A percentile compares a stretch with the other conserved stretches of the same genome.
These are phyloP conservation scores for Chaetomium sp. DNA, from an alignment of 2,329 filamentous ascomycete genomes.

Conservation along the genomic window DNA sequence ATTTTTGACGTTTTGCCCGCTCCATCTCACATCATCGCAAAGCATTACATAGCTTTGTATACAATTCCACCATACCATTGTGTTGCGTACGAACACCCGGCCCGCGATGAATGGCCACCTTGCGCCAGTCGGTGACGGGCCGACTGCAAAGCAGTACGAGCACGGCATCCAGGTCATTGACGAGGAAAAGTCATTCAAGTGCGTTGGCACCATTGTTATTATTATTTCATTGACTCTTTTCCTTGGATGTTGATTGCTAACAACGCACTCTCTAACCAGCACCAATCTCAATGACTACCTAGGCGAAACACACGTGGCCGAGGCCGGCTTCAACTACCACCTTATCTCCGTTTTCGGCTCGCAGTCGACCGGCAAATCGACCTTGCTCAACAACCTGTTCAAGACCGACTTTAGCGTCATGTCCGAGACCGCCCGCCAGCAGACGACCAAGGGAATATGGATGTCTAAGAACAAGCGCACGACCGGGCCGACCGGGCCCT, in stretches of 20 bases:
- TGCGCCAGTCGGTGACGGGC: constrained; percentile 62
- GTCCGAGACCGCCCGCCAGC: constrained; percentile 86
- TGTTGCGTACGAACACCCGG: neutral
- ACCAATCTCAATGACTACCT: constrained; percentile 76
- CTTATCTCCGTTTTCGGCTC: constrained; percentile 98
- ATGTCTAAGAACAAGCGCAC: constrained; percentile 90
- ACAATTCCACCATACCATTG: neutral
- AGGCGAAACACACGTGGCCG: constrained; percentile 68
- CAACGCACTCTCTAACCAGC: constrained; percentile 38
- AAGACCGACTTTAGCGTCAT: constrained; percentile 96
- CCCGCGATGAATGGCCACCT: constrained; percentile 71
- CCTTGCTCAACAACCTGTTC: constrained; percentile 90
- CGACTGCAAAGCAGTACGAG: constrained; percentile 64
- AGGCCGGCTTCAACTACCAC: constrained; percentile 97
- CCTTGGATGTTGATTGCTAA: constrained; percentile 10
- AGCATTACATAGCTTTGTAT: neutral
- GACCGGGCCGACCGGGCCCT: constrained; percentile 35
- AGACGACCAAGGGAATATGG: constrained; percentile 99
- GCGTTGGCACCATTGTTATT: constrained; percentile 31
- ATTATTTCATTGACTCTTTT: too few relatives aligned
- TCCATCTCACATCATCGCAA: neutral
- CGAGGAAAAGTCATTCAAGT: constrained; percentile 97
- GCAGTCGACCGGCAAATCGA: constrained; percentile 97
- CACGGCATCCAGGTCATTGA: constrained; percentile 97
- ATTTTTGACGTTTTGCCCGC: neutral